Evolutionary conservation across 768 basidiomycete genomes (phyloP).

Genomic region (Hericium erinaceus): DNA sequence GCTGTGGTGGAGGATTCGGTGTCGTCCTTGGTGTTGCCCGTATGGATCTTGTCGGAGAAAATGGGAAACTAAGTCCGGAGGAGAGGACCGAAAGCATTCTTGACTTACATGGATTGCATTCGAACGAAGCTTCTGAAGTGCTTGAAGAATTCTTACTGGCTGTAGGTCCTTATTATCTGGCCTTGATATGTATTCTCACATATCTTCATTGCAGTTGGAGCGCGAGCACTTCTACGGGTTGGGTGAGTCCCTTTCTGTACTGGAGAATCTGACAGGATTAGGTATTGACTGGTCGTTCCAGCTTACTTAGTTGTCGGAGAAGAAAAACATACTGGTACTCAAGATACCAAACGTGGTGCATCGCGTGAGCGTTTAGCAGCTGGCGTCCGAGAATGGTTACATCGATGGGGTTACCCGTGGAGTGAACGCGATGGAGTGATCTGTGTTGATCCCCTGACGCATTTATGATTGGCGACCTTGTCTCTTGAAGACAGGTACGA

Average conservation of each 20-base stretch:
- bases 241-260: conserved; percentile 33
- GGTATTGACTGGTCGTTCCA: conserved; percentile 18
- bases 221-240: conserved; percentile 82
- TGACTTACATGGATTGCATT: conserved; percentile 90
- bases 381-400: conserved; percentile 84
- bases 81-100: conserved; percentile 85
- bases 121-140: conserved; percentile 87
- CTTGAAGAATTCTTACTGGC: conserved; percentile 82
- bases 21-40: conserved; percentile 82
- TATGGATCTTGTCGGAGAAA: conserved; percentile 37
- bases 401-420: conserved; percentile 96
- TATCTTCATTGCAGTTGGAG: conserved; percentile 49
- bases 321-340: conserved; percentile 92
- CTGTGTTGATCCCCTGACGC: conserved; percentile 80
- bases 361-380: conserved; percentile 77
- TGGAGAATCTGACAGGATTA: neutral
- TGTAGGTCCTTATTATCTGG: conserved; percentile 37
- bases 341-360: conserved; percentile 72
- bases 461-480: conserved; percentile 21
- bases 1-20: conserved; percentile 75
- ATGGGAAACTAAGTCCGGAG: conserved; percentile 56
- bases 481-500: too few relatives aligned
- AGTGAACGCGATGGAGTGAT: conserved; percentile 85
- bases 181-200: neutral
- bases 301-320: conserved; percentile 91